Evolutionary conservation across 1,284 basidiomycete genomes (phyloP).

Genomic region (Ceratobasidium sp.): DNA sequence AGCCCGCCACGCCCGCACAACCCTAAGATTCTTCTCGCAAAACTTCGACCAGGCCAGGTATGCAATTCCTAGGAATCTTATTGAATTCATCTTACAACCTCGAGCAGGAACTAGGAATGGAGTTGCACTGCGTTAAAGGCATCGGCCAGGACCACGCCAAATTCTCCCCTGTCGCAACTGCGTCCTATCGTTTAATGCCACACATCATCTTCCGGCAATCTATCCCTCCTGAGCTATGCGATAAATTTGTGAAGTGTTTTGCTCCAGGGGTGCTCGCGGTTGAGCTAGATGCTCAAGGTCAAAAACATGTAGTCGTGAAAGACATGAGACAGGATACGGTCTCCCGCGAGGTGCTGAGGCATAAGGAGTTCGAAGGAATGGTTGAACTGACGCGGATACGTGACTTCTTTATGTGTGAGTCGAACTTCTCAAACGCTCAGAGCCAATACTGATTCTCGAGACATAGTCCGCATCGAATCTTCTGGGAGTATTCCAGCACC

Average conservation of each 20-base stretch:
- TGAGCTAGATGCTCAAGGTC: slow-evolving; percentile 63
- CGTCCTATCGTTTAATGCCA: slow-evolving; percentile 93
- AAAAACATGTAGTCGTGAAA: slow-evolving; percentile 70
- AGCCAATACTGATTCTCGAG: slow-evolving; percentile 30
- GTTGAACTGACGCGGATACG: slow-evolving; percentile 88
- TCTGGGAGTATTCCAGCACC: slow-evolving; percentile 89
- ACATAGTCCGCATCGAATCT: slow-evolving; percentile 86
- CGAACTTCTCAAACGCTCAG: background rate
- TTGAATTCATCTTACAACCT: background rate
- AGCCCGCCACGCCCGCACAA: slow-evolving; percentile 77
- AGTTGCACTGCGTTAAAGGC: slow-evolving; percentile 93
- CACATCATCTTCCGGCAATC: slow-evolving; percentile 83
- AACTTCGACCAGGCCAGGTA: slow-evolving; percentile 84
- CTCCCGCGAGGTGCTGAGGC: slow-evolving; percentile 90
- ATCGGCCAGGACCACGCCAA: slow-evolving; percentile 98
- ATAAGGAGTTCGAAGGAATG: slow-evolving; percentile 88
- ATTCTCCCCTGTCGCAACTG: slow-evolving; percentile 96
- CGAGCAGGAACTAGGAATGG: slow-evolving; percentile 77
- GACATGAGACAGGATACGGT: slow-evolving; percentile 86
- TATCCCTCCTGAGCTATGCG: slow-evolving; percentile 65
- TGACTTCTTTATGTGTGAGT: slow-evolving; percentile 93
- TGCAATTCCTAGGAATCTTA: slow-evolving; percentile 31
- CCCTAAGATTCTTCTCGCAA: slow-evolving; percentile 90
- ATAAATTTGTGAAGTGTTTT: slow-evolving; percentile 90
- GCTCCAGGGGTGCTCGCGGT: slow-evolving; percentile 88